Conservation (phyloP, 192 early-diverging fungal species). For the Phycomyces nitens region DNA sequence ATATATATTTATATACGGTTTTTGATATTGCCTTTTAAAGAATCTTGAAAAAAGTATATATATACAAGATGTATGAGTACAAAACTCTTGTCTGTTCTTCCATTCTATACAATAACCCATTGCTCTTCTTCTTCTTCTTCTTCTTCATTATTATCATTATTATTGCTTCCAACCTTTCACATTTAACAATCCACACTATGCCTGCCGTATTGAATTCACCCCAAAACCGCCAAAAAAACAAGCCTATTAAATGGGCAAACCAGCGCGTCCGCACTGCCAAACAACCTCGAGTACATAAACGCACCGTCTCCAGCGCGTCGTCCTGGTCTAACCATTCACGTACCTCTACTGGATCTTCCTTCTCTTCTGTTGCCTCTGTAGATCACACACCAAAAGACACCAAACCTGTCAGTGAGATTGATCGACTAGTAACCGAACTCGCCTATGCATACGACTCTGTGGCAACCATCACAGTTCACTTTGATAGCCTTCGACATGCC, state of each 20-base stretch:
- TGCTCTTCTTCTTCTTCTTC: too few relatives aligned
- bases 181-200: not conserved
- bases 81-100: too few relatives aligned
- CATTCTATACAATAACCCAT: too few relatives aligned
- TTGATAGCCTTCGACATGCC: conserved; percentile 29
- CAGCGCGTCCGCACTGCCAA: not conserved
- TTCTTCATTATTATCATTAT: too few relatives aligned
- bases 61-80: too few relatives aligned
- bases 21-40: too few relatives aligned
- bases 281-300: conserved; percentile 4
- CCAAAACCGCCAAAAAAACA: not conserved
- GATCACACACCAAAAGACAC: not conserved
- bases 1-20: too few relatives aligned
- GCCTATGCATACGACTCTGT: conserved; percentile 28
- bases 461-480: conserved; percentile 33
- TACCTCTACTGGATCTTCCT: not conserved
- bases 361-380: not conserved
- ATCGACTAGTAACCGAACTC: conserved; percentile 25
- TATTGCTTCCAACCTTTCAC: too few relatives aligned
- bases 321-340: not conserved
- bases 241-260: conserved; percentile 11
- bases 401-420: conserved; percentile 14
- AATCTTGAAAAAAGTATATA: too few relatives aligned
- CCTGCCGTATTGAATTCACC: not conserved
- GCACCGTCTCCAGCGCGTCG: not conserved